Base-by-base conservation (phyloP, 169 alveolate genomes). In the Plasmodium malariae region DNA sequence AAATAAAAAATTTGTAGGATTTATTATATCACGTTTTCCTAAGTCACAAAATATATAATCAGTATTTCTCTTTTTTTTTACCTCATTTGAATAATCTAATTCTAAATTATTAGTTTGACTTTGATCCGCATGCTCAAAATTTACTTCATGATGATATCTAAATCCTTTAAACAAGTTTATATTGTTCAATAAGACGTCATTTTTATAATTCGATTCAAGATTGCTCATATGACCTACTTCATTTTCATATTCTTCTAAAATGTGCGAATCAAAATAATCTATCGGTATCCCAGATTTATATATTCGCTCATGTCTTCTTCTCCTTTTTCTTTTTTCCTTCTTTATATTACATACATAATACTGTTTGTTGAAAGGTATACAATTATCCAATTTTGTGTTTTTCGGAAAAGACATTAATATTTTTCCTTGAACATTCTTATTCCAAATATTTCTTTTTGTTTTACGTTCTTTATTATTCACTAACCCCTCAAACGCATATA, bases 201-300 rank as follows among this genome's bases (percentile, higher is more conserved):
- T 30, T 17, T 36, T 43, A 11, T 26, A n/a, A 0, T 45, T 60
- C 51, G 45, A 9, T 40, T 74, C 68, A 74, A 32, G 14, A 37
- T 40, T n/a, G 28, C 6, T 5, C 36, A 36, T 17, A 0, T n/a
- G 48, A 32, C 0, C 5, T 37, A 30, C 28, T n/a, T 59, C 70
- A 48, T 49, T 57, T 17, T 34, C 57, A 36, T 76, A 76, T 51
- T 83, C 91, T 49, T 83, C 91, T 32, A 83, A 83, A 21, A 83
- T 49, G 30, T 37, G 21, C 26, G 51, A 83, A 60, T 67, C 85
- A 60, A 83, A 83, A 21, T 37, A 83, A 24, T 83, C 85, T 1
- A 48, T 30, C 32, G 43, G 17, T 3, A 62, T 17, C 24, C 36
- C 40, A 59, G 6, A 49, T n/a, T 68, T 36, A 26, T 49, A 9